These are phyloP conservation scores for Cichorium intybus DNA, from an alignment of 140 eudicot genomes.

Conservation along the genomic window DNA sequence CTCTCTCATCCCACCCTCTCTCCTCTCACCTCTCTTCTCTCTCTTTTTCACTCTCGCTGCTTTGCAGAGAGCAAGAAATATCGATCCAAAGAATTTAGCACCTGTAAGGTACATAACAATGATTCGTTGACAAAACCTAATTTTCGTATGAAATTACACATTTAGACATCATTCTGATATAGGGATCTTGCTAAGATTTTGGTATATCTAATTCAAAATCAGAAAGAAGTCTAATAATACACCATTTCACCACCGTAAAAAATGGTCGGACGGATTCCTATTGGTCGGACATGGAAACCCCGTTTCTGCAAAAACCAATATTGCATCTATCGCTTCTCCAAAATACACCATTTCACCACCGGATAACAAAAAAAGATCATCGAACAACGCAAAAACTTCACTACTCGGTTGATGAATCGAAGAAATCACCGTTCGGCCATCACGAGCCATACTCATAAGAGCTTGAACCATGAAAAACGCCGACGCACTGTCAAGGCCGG, in stretches of 20 bases:
- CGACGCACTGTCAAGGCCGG: constrained; percentile 86
- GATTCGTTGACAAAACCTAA: background rate
- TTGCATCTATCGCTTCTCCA: constrained; percentile 71
- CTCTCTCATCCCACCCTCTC: too few species aligned
- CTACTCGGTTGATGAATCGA: too few species aligned
- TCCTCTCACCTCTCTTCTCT: constrained; percentile 57
- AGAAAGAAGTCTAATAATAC: too few species aligned
- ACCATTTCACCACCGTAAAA: too few species aligned
- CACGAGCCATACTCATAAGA: constrained; percentile 62
- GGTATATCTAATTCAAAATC: too few species aligned
- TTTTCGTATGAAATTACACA: background rate
- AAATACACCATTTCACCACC: constrained; percentile 72
- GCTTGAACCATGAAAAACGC: constrained; percentile 86
- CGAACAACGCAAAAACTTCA: too few species aligned
- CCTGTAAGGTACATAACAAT: constrained; percentile 63
- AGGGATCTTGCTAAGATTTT: too few species aligned
- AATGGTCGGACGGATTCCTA: constrained; percentile 80
- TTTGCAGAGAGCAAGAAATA: constrained; percentile 65
- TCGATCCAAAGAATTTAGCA: constrained; percentile 69
- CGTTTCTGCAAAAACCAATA: constrained; percentile 53
- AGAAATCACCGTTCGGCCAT: too few species aligned
- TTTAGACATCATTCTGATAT: background rate
- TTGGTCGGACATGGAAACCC: constrained; percentile 58
- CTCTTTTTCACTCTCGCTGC: constrained; percentile 73
- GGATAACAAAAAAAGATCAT: constrained; percentile 69